phyloP scores from a whole-genome alignment of 2,329 filamentous ascomycete genomes.

The Pyrenophora seminiperda region DNA sequence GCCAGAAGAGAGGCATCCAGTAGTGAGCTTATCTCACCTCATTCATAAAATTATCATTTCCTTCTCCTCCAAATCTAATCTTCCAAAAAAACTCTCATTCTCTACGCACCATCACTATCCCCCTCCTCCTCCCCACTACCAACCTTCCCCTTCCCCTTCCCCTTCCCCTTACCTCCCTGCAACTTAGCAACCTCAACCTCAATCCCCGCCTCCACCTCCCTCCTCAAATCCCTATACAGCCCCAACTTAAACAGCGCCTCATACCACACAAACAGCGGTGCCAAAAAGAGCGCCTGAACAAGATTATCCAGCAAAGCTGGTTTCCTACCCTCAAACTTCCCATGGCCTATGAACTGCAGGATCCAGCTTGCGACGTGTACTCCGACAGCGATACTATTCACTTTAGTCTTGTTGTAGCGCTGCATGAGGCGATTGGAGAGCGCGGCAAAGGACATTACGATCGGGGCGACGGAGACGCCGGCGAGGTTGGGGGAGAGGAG shows the following conservation, averaged over 20 bases:
- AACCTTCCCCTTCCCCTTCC: background rate
- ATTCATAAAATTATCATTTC: background rate
- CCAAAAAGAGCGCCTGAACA: slow-evolving; percentile 86
- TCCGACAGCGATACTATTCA: slow-evolving; percentile 67
- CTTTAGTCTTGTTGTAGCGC: slow-evolving; percentile 60
- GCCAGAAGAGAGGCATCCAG: no score
- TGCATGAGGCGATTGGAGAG: slow-evolving; percentile 72
- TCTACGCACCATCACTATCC: background rate
- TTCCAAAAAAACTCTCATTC: background rate
- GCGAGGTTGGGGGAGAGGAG: slow-evolving; percentile 87
- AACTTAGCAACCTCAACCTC: slow-evolving; percentile 56
- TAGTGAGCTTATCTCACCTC: no score
- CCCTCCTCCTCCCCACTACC: background rate
- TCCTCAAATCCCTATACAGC: slow-evolving; percentile 69
- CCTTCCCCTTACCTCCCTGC: slow-evolving; percentile 44
- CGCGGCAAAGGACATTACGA: slow-evolving; percentile 75
- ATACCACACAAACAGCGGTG: slow-evolving; percentile 96
- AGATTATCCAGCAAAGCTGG: slow-evolving; percentile 90
- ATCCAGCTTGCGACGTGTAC: slow-evolving; percentile 80
- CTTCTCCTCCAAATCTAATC: no score
- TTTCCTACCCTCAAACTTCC: slow-evolving; percentile 81
- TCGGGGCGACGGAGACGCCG: slow-evolving; percentile 72
- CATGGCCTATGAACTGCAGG: slow-evolving; percentile 88
- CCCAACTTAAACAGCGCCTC: slow-evolving; percentile 87
- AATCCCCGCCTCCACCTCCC: slow-evolving; percentile 40